A percentile compares a stretch with the other conserved stretches of the same genome.
phyloP scores from a whole-genome alignment of 78 protist genomes.

The Dictyostelium purpureum region DNA sequence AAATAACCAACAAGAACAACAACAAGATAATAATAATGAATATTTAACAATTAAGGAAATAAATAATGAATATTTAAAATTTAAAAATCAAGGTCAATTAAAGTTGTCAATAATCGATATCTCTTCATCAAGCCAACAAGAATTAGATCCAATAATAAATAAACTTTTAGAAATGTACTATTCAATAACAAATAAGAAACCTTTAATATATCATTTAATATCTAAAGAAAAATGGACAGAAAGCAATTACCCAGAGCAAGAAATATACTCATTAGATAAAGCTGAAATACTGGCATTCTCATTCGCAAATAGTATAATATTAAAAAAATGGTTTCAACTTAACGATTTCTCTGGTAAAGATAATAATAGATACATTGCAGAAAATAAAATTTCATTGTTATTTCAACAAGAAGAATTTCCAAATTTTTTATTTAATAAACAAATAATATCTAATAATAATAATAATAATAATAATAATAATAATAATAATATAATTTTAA shows the following conservation, averaged over 20 bases:
- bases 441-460: too few species aligned
- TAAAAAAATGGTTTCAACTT: neutral
- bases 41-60: neutral
- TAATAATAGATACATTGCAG: neutral
- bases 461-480: neutral
- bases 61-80: neutral
- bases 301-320: neutral
- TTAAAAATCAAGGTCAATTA: too few species aligned
- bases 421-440: too few species aligned
- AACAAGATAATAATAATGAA: neutral
- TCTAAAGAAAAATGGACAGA: too few species aligned
- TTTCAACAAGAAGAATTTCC: neutral
- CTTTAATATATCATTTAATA: neutral
- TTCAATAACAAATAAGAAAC: neutral
- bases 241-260: too few species aligned
- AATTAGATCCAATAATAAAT: neutral
- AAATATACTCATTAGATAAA: too few species aligned
- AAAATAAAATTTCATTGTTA: neutral
- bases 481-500: neutral
- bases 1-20: neutral
- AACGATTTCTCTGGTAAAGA: neutral
- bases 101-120: too few species aligned
- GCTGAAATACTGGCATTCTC: neutral
- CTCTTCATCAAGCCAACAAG: too few species aligned
- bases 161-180: neutral